Base-by-base conservation (phyloP, 2,329 filamentous ascomycete species). In the Stemphylium lycopersici region DNA sequence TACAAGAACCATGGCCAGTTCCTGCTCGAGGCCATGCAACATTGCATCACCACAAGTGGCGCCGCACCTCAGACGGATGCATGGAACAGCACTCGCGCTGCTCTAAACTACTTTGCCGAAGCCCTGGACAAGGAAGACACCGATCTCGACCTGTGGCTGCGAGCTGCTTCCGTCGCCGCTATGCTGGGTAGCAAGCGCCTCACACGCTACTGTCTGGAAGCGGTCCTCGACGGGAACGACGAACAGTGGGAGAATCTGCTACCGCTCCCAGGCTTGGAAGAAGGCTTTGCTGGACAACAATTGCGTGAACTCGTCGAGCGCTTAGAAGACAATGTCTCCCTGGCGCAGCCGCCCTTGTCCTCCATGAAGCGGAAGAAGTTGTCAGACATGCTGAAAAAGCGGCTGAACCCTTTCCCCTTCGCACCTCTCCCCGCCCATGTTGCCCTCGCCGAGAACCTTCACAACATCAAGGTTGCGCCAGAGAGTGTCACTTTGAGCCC, bases 1-100 rank as follows among this genome's bases (percentile, higher is more conserved):
- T 91, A 96, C 80, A 99, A 98, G 76, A 99, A 98, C 66, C 88
- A 93, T 76, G 95, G 92, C 37, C 91, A 98, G 69, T 97, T 96
- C 70, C 80, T 89, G 53, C 80, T 99, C n/a, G 93, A 99, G 71
- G 80, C 78, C 53, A 84, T 89, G 62, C 87, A 81, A 64, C 78
- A 84, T 73, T 81, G 77, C 38, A 61, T 73, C 24, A 62, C 61
- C n/a, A 61, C 73, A 40, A 66, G 71, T 47, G 65, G 70, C 34
- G 46, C 55, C 1, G 63, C 77, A 41, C 73, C 78, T 10, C 78
- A 77, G 26, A 49, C 59, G 29, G 58, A 69, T 15, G 59, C 52
- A 29, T 59, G 65, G 55, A 58, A 48, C 32, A 67, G 68, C 31
- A 59, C 70, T 11, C 50, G 61, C 13, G 58, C 58, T 13, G 77